Evolutionary conservation across 768 basidiomycete genomes (phyloP), one percentile per base, ranked within the genome.

Genomic region (Hirschioporus abietinus): DNA sequence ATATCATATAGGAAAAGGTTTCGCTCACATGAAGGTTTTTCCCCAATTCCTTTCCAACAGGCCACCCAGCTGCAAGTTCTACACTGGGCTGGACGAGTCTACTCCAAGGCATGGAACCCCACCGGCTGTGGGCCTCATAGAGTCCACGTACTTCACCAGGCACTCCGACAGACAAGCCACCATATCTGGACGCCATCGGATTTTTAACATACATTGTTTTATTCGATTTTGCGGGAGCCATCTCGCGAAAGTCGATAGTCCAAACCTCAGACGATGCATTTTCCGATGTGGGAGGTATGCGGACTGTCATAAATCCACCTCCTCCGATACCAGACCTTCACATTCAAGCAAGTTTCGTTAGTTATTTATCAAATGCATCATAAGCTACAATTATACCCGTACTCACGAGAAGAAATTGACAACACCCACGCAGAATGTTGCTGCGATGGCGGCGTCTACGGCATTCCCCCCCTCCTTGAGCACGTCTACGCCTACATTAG

Each of bases 81-180:
- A 88, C 84, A 35, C 85, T 88, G 0, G 96, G 95, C 70, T 86
- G 78, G 20, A 99, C 84, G 25, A 99, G 81, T 34, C 83, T 78
- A 58, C 81, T 77, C 97, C 97, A 99, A 0, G 89, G 82, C 15
- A 97, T 72, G 42, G 78, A 84, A 0, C 95, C 96, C 88, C 95
- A 97, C 26, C 88, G 83, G 58, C 81, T 79, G 76, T 96, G 90
- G 0, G 92, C 93, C 74, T 89, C 91, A 74, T 90, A 87, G 35
- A 98, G 83, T 10, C 96, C 97, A 25, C 90, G 84, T 60, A 99
- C 75, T 78, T 99, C 96, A 9, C 96, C 92, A 0, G 97, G 97
- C 0, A 97, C 89, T 25, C 86, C 96, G n/a, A 96, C 86, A 7
- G 94, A 76, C 65, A 98, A 78, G 3, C 97, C 96, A 3, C 97